Percentiles rank a stretch among this genome's conserved stretches.
Conservation (phyloP, 768 basidiomycete genomes). For the Multifurca ochricompacta region DNA sequence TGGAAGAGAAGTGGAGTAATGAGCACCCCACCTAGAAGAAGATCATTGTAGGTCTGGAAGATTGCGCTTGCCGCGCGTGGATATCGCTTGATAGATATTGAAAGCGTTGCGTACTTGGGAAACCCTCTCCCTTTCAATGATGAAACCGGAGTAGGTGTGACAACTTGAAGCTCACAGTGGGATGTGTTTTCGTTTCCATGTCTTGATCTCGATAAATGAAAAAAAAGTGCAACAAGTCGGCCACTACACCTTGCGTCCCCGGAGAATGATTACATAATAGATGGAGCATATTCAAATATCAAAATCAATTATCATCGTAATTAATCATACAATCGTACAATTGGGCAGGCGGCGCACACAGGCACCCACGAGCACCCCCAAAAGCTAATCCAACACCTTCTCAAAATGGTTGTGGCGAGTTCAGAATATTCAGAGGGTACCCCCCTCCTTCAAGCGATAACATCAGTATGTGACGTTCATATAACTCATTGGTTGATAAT, state of each 20-base stretch:
- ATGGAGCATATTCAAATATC: too few species aligned
- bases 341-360: too few species aligned
- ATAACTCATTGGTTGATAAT: not conserved
- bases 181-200: not conserved
- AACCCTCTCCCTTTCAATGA: too few species aligned
- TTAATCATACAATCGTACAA: too few species aligned
- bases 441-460: constrained; percentile 10
- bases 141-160: too few species aligned
- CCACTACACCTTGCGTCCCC: too few species aligned
- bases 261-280: not conserved
- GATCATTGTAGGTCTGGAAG: constrained; percentile 20
- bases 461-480: not conserved
- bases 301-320: not conserved
- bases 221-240: too few species aligned
- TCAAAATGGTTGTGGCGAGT: too few species aligned
- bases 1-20: not conserved
- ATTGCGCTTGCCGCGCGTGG: constrained; percentile 5
- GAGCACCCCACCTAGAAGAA: constrained; percentile 6
- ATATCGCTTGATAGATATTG: constrained; percentile 1
- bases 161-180: not conserved
- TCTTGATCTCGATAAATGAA: not conserved
- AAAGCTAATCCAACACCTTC: too few species aligned
- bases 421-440: too few species aligned
- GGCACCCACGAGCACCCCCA: too few species aligned
- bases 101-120: constrained; percentile 9